Evolutionary conservation across 176 grass and related monocot species (phyloP).

Genomic region (Eragrostis nindensis): DNA sequence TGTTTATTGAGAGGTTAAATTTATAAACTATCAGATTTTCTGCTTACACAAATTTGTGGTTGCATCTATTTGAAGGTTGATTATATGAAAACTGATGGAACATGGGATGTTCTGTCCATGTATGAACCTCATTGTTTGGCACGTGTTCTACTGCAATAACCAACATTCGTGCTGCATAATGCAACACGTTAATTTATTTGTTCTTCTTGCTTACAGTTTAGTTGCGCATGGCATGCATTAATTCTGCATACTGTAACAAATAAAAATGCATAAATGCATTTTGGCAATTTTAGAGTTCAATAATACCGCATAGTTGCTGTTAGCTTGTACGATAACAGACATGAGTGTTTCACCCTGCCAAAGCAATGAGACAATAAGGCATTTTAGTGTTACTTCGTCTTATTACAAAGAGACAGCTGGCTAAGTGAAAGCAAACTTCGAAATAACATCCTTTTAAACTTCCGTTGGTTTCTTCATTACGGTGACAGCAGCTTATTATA

Average conservation of each 20-base stretch:
- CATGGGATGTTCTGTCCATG: not conserved
- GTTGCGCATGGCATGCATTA: too few relatives aligned
- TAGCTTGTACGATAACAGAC: not conserved
- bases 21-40: constrained; percentile 31
- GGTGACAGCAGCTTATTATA: not conserved
- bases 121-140: not conserved
- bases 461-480: not conserved
- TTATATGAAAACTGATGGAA: constrained; percentile 21
- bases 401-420: not conserved
- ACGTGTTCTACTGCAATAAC: constrained; percentile 9
- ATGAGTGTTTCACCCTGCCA: not conserved
- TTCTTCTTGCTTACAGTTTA: constrained; percentile 12
- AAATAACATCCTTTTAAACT: constrained; percentile 10
- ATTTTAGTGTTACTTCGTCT: not conserved
- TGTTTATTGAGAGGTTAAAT: too few relatives aligned
- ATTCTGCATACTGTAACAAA: constrained; percentile 15
- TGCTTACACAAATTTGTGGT: constrained; percentile 12
- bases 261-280: not conserved
- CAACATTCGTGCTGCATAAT: not conserved
- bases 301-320: not conserved
- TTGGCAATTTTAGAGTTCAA: not conserved
- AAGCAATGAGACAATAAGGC: not conserved
- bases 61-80: constrained; percentile 1
- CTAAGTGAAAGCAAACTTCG: not conserved
- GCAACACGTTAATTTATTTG: not conserved